phyloP scores from a whole-genome alignment of 1,139 yeast genomes.

The Spathaspora sp. region DNA sequence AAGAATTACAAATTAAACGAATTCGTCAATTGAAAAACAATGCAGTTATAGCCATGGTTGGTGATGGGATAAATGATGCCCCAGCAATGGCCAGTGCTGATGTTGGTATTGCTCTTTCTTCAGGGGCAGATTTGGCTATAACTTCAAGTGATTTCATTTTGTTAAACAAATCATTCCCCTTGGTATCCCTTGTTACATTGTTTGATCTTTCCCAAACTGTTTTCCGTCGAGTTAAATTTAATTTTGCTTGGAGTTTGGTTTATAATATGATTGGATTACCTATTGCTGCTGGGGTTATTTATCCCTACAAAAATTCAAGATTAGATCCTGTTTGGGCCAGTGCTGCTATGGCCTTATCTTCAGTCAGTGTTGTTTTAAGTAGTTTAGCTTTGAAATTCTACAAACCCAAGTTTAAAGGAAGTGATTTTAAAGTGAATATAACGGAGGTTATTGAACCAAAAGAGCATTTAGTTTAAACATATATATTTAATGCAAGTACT shows the following conservation, averaged over 20 bases:
- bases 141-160: constrained; percentile 59
- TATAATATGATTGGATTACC: constrained; percentile 54
- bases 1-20: constrained; percentile 57
- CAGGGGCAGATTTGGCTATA: constrained; percentile 60
- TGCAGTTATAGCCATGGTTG: constrained; percentile 56
- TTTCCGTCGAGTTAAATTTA: constrained; percentile 53
- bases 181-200: constrained; percentile 48
- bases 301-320: constrained; percentile 52
- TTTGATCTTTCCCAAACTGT: constrained; percentile 47
- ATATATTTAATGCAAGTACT: neutral
- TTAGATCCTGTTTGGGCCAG: constrained; percentile 66
- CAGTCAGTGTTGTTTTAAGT: constrained; percentile 57
- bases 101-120: constrained; percentile 58
- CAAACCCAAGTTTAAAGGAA: constrained; percentile 32
- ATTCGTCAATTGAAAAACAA: constrained; percentile 41
- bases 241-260: constrained; percentile 38
- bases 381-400: constrained; percentile 52
- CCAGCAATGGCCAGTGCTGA: constrained; percentile 62
- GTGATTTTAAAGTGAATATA: constrained; percentile 15
- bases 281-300: constrained; percentile 63
- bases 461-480: constrained; percentile 6
- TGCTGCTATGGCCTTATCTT: constrained; percentile 66
- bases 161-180: constrained; percentile 45
- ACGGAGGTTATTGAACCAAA: constrained; percentile 12
- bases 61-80: constrained; percentile 66